A percentile compares a stretch with the other conserved stretches of the same genome.
Conservation (phyloP, 2,329 filamentous ascomycete genomes). For the Curvularia lunata region DNA sequence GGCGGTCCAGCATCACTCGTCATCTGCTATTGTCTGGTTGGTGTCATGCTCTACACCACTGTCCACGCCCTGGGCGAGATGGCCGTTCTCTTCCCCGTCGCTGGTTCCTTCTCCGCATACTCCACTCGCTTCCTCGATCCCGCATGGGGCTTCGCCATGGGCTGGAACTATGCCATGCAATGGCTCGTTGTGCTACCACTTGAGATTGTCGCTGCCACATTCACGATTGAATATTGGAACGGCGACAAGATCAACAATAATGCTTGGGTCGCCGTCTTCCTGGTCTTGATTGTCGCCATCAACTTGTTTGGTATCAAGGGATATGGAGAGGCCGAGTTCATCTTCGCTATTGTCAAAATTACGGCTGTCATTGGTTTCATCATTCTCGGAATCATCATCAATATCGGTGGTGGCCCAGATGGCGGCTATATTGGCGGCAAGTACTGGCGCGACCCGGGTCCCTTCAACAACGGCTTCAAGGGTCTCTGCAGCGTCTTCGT, state of each 20-base stretch:
- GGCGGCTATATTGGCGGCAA: constrained; percentile 79
- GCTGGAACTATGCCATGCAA: constrained; percentile 90
- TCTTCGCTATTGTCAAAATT: constrained; percentile 86
- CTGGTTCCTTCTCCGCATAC: constrained; percentile 90
- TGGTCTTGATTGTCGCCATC: constrained; percentile 75
- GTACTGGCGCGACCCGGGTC: constrained; percentile 81
- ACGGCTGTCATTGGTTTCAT: constrained; percentile 87
- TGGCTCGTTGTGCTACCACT: constrained; percentile 85
- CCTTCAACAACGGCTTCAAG: constrained; percentile 83
- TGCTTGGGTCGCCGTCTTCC: constrained; percentile 84
- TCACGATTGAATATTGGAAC: constrained; percentile 85
- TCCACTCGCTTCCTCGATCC: constrained; percentile 92
- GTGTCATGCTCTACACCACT: constrained; percentile 88
- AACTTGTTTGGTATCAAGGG: constrained; percentile 73
- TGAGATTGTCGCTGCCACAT: constrained; percentile 84
- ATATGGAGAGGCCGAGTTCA: constrained; percentile 88
- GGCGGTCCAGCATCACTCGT: constrained; percentile 49
- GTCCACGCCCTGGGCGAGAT: constrained; percentile 92
- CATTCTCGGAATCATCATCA: constrained; percentile 83
- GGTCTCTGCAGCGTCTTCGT: constrained; percentile 81
- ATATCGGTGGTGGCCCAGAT: constrained; percentile 70
- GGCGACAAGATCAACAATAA: constrained; percentile 52
- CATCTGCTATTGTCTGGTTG: constrained; percentile 65
- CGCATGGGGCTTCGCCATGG: constrained; percentile 94
- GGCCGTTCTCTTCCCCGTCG: constrained; percentile 86